Conservation (phyloP, 1,284 basidiomycete species). For the Apiotrichum akiyoshidainum region DNA sequence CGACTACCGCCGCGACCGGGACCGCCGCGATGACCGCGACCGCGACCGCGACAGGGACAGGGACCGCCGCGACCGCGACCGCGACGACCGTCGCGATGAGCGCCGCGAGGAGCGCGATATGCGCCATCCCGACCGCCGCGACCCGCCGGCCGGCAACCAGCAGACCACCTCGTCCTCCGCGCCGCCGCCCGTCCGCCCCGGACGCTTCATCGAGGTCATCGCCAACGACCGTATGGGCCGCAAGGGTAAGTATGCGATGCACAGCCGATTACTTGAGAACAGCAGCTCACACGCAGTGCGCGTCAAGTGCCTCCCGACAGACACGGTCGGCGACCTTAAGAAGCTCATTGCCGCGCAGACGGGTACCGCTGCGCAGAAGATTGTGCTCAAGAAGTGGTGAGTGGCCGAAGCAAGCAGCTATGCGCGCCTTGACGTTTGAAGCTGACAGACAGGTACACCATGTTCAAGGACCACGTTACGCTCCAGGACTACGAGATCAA, state of each 20-base stretch:
- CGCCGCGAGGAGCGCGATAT: neutral
- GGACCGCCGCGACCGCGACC: constrained; percentile 7
- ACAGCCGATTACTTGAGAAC: neutral
- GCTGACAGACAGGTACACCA: constrained; percentile 66
- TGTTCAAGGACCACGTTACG: constrained; percentile 92
- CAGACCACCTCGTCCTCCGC: neutral
- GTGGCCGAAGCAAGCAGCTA: constrained; percentile 31
- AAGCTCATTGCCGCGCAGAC: constrained; percentile 95
- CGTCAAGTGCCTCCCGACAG: constrained; percentile 88
- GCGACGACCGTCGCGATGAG: neutral
- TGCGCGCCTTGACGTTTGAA: no score
- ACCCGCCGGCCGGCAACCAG: neutral
- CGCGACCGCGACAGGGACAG: constrained; percentile 14
- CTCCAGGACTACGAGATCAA: constrained; percentile 90
- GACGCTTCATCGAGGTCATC: constrained; percentile 69
- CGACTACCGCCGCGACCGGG: constrained; percentile 13
- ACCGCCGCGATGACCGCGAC: constrained; percentile 15
- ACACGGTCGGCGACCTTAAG: constrained; percentile 96
- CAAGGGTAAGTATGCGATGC: constrained; percentile 64
- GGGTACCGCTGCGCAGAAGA: constrained; percentile 80
- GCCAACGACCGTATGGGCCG: constrained; percentile 95
- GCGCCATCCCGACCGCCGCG: constrained; percentile 7
- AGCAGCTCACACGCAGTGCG: constrained; percentile 60
- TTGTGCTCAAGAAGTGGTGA: constrained; percentile 94
- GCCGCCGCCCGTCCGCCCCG: constrained; percentile 17